A percentile compares a stretch with the other conserved stretches of the same genome.
phyloP scores from a whole-genome alignment of 2,329 filamentous ascomycete species.

The Dissoconium aciculare region DNA sequence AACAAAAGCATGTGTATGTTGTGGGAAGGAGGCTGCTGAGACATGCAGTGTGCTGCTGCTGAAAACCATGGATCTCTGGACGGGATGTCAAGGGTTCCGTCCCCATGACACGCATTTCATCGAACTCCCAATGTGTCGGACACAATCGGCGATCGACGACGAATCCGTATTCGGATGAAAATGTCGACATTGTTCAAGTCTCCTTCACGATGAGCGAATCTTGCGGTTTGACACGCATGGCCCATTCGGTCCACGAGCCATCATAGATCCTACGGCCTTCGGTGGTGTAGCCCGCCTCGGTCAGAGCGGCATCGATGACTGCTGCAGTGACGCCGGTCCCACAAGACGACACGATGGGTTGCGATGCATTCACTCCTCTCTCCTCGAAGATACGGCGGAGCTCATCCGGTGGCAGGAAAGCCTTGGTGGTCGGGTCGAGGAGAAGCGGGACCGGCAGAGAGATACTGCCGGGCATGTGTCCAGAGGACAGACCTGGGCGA shows the following conservation, averaged over 20 bases:
- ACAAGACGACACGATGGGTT: conserved; percentile 75
- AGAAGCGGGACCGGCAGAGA: conserved; percentile 68
- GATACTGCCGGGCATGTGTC: conserved; percentile 80
- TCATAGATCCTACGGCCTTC: conserved; percentile 64
- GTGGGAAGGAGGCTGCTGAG: too few relatives aligned
- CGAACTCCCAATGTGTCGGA: too few relatives aligned
- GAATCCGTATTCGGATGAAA: too few relatives aligned
- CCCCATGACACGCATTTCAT: too few relatives aligned
- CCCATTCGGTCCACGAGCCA: conserved; percentile 70
- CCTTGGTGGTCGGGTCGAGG: conserved; percentile 69
- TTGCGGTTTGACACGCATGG: conserved; percentile 22
- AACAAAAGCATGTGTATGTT: too few relatives aligned
- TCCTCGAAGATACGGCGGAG: conserved; percentile 60
- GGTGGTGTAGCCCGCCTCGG: conserved; percentile 59
- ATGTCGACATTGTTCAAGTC: too few relatives aligned
- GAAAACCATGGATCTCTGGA: too few relatives aligned
- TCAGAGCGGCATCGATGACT: conserved; percentile 74
- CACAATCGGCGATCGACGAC: too few relatives aligned
- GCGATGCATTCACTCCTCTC: conserved; percentile 64
- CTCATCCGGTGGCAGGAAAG: conserved; percentile 56
- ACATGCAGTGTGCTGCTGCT: too few relatives aligned
- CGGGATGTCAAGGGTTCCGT: too few relatives aligned
- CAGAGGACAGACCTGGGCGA: conserved; percentile 64
- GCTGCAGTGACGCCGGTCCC: conserved; percentile 91
- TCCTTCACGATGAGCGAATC: conserved; percentile 23